Evolutionary conservation across 495 filamentous ascomycete species (phyloP).

Genomic region (Penicillium goetzii): DNA sequence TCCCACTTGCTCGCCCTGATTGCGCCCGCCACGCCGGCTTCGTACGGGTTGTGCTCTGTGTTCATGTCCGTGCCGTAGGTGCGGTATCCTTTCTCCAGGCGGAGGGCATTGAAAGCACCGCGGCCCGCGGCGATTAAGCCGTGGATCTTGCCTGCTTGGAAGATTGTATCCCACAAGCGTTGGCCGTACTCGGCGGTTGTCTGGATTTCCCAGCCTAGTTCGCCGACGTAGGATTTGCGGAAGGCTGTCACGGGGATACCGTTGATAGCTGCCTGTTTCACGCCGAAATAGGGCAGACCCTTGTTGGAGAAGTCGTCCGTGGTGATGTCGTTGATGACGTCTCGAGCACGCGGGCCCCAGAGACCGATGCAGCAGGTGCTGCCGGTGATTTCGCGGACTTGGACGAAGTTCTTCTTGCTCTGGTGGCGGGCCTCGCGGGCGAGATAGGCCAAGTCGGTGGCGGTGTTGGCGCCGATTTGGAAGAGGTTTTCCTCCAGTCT

Average conservation of each 20-base stretch:
- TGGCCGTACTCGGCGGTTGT: conserved; percentile 50
- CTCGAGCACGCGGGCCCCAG: conserved; percentile 52
- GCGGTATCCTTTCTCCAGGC: conserved; percentile 53
- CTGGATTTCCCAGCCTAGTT: conserved; percentile 56
- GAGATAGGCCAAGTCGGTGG: conserved; percentile 50
- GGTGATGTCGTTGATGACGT: conserved; percentile 39
- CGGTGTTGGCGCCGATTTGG: conserved; percentile 51
- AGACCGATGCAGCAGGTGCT: conserved; percentile 56
- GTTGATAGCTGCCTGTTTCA: conserved; percentile 39
- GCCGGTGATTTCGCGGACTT: conserved; percentile 53
- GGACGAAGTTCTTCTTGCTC: conserved; percentile 39
- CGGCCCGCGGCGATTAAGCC: conserved; percentile 54
- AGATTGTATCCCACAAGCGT: conserved; percentile 52
- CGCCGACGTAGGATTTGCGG: conserved; percentile 53
- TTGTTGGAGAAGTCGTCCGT: conserved; percentile 46
- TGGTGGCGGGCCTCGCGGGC: conserved; percentile 45
- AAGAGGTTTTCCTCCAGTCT: conserved; percentile 43
- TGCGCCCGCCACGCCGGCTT: conserved; percentile 45
- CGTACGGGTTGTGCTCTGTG: conserved; percentile 53
- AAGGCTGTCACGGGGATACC: conserved; percentile 48
- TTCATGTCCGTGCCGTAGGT: conserved; percentile 50
- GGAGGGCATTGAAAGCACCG: conserved; percentile 50
- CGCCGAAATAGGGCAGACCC: conserved; percentile 42
- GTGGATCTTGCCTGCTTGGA: conserved; percentile 46
- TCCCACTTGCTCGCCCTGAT: conserved; percentile 42